Conservation (phyloP, 148 eudicot genomes). For the Amaranthus palmeri region DNA sequence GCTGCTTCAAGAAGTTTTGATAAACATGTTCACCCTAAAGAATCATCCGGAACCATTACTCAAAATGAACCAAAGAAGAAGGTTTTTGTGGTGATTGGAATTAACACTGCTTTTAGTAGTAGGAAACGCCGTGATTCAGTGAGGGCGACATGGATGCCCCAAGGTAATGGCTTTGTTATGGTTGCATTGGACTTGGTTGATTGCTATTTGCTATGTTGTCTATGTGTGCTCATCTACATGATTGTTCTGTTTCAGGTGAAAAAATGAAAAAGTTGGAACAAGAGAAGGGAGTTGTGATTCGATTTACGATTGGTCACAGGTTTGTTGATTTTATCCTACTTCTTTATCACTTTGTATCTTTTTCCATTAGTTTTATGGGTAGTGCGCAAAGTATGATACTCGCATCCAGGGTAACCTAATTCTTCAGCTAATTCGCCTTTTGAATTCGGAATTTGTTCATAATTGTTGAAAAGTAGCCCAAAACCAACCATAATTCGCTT, state of each 20-base stretch:
- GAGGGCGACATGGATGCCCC: slow-evolving; percentile 97
- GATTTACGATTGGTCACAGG: slow-evolving; percentile 99
- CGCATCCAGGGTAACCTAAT: neutral
- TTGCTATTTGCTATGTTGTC: neutral
- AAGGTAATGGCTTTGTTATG: slow-evolving; percentile 43
- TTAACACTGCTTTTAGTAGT: slow-evolving; percentile 96
- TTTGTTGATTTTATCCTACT: slow-evolving; percentile 22
- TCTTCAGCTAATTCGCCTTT: neutral
- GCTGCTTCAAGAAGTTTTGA: slow-evolving; percentile 56
- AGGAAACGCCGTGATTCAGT: slow-evolving; percentile 94
- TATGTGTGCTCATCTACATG: neutral
- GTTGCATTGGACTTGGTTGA: slow-evolving; percentile 9
- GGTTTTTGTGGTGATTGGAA: slow-evolving; percentile 84
- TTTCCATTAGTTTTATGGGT: neutral
- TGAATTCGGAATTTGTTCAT: neutral
- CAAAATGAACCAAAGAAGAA: slow-evolving; percentile 58
- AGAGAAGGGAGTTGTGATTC: slow-evolving; percentile 85
- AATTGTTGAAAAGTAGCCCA: too few species aligned
- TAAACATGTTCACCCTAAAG: slow-evolving; percentile 37
- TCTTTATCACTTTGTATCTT: neutral
- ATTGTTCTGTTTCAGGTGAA: slow-evolving; percentile 48
- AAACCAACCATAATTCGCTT: too few species aligned
- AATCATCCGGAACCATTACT: slow-evolving; percentile 20
- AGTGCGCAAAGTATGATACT: neutral
- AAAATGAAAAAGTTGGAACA: slow-evolving; percentile 64